A percentile compares a stretch with the other conserved stretches of the same genome.
phyloP scores from a whole-genome alignment of 768 basidiomycete genomes.

The Dentipellis sp. region DNA sequence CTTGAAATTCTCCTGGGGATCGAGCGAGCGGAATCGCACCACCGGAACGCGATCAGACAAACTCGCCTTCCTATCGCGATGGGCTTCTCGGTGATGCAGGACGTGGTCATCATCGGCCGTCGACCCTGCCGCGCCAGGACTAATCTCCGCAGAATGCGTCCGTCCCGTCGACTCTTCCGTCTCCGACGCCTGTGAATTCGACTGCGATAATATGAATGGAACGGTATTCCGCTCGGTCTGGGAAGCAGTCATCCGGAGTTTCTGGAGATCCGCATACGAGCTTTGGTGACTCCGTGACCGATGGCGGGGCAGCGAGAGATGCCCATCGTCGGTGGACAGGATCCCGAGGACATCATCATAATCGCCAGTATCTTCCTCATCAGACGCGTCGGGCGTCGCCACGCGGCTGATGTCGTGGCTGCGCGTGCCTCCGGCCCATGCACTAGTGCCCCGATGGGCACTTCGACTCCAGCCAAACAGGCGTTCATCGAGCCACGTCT shows the following conservation, averaged over 20 bases:
- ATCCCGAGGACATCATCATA: slow-evolving; percentile 82
- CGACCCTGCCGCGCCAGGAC: slow-evolving; percentile 2
- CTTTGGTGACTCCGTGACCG: slow-evolving; percentile 55
- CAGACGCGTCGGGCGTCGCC: slow-evolving; percentile 66
- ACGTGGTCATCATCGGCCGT: slow-evolving; percentile 36
- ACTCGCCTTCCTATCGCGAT: slow-evolving; percentile 46
- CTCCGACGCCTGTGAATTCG: slow-evolving; percentile 5
- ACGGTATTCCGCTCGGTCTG: slow-evolving; percentile 19
- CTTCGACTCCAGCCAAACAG: slow-evolving; percentile 87
- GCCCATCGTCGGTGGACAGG: slow-evolving; percentile 43
- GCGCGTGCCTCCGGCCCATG: slow-evolving; percentile 57
- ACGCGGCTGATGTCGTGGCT: slow-evolving; percentile 54
- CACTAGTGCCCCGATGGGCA: slow-evolving; percentile 67
- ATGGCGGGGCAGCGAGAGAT: slow-evolving; percentile 19
- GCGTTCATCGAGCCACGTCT: slow-evolving; percentile 86
- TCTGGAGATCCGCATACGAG: slow-evolving; percentile 78
- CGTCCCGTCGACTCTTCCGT: slow-evolving; percentile 5
- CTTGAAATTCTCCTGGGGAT: slow-evolving; percentile 47
- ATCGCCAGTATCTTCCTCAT: slow-evolving; percentile 84
- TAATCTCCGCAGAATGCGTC: no score
- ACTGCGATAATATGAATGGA: slow-evolving; percentile 1
- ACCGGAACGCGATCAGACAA: slow-evolving; percentile 59
- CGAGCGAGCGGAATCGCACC: slow-evolving; percentile 49
- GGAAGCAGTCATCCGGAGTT: slow-evolving; percentile 32
- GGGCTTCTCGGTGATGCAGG: slow-evolving; percentile 19